Base-by-base conservation (phyloP, 768 basidiomycete species). In the Zangia roseola region DNA sequence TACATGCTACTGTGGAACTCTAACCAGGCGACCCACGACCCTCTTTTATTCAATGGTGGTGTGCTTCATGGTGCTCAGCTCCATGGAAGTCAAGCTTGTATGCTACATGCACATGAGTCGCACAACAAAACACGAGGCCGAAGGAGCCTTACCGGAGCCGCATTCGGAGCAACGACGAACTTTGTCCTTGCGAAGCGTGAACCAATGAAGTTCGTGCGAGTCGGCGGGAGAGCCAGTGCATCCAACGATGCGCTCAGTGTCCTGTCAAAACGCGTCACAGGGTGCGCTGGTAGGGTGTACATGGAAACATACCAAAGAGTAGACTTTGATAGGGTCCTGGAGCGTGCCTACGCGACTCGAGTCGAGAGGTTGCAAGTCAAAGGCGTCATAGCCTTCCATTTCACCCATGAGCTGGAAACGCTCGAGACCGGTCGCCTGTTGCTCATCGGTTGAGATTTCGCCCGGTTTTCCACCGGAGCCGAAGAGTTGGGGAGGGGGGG, bases 191-290 rank as follows among this genome's bases (percentile, higher is more conserved):
- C 69, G 76, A 59, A 89, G 55, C 52, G 65, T 79, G 68, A 93
- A 83, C 94, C 94, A 97, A 60, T 84, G 76, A 45, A 94, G 78
- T 60, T 97, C 92, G 72, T 97, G 95, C 28, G 93, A 94, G 71
- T 98, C 95, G 38, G 88, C 91, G 10, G 95, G 95, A 62, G 79
- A 84, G 44, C 95, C 95, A 35, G 95, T 94, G 79, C 94, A 98
- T 39, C 95, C 95, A 65, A 98, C 75, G 47, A 91, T 80, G 52
- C 95, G 91, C 54, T 86, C 81, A 31, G 79, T 73, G 55, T 88
- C 88, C 93, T 94, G 49, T 20, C 16, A 41, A 24, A 42, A 43
- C 3, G n/a, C 10, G 47, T 44, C 8, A 50, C 34, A 35, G 13
- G 16, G 30, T 42, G 34, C 28, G 47, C 20, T 26, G 47, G 47